These are phyloP conservation scores for Xylogone sp. DNA, from an alignment of 2,329 filamentous ascomycete species.

Conservation along the genomic window DNA sequence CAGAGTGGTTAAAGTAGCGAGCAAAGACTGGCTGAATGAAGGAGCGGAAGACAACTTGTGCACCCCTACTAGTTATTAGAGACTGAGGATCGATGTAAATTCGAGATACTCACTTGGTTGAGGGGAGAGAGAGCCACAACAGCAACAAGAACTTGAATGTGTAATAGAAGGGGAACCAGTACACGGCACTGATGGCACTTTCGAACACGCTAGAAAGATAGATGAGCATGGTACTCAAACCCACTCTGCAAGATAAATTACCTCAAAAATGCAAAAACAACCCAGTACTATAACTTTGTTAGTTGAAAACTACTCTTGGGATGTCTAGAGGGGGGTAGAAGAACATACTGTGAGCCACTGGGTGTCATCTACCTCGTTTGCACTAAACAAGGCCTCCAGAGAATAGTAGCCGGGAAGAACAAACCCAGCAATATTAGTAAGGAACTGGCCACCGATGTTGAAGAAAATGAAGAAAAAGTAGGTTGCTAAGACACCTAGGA, in stretches of 20 bases:
- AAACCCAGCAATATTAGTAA: constrained; percentile 85
- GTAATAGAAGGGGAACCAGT: constrained; percentile 99
- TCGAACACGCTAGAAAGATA: constrained; percentile 59
- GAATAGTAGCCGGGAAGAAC: constrained; percentile 83
- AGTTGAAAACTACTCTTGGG: constrained; percentile 10
- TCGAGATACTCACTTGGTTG: constrained; percentile 71
- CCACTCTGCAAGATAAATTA: constrained; percentile 31
- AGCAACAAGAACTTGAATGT: constrained; percentile 98
- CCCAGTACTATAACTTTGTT: constrained; percentile 67
- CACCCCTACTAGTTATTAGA: constrained; percentile 60
- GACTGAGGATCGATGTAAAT: neutral
- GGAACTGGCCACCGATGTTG: constrained; percentile 84
- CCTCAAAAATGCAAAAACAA: constrained; percentile 79
- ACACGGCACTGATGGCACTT: constrained; percentile 78
- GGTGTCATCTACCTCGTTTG: constrained; percentile 71
- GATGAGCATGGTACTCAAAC: constrained; percentile 2
- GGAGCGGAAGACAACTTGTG: constrained; percentile 94
- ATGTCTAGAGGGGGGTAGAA: neutral
- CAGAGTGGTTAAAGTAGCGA: constrained; percentile 74
- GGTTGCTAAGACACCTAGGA: constrained; percentile 70
- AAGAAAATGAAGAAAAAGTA: constrained; percentile 93
- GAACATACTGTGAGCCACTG: constrained; percentile 70
- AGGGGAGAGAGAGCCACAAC: constrained; percentile 95
- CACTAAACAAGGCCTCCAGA: constrained; percentile 69
- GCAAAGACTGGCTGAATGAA: constrained; percentile 88